phyloP scores from a whole-genome alignment of 1,284 basidiomycete genomes.

The Austropuccinia psidii region DNA sequence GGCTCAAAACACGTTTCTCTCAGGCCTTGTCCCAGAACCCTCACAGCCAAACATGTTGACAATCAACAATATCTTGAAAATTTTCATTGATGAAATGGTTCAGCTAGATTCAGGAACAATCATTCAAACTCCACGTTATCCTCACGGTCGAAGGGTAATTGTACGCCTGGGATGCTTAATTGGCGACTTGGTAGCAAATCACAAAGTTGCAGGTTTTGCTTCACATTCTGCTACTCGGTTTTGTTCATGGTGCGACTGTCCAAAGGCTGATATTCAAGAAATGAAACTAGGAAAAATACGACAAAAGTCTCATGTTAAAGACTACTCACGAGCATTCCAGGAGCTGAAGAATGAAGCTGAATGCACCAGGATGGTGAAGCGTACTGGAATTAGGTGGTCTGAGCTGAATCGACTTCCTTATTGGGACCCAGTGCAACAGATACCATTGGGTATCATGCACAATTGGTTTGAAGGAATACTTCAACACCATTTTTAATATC shows the following conservation, averaged over 20 bases:
- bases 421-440: too few species aligned
- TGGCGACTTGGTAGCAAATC: neutral
- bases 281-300: too few species aligned
- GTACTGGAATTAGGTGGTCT: too few species aligned
- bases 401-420: too few species aligned
- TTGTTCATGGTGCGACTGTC: neutral
- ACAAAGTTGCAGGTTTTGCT: slow-evolving; percentile 6
- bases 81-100: neutral
- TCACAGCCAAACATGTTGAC: neutral
- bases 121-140: neutral
- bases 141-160: neutral
- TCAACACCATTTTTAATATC: too few species aligned
- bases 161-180: neutral
- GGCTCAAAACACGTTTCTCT: neutral
- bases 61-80: neutral
- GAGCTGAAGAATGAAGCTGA: too few species aligned
- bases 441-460: too few species aligned
- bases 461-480: too few species aligned
- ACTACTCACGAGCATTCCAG: too few species aligned
- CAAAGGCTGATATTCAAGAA: neutral
- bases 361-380: too few species aligned
- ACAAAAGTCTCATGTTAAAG: too few species aligned
- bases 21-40: neutral
- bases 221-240: neutral
- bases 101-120: neutral